Conservation (phyloP, 2,329 filamentous ascomycete genomes). For the Lachnum nothofagi region DNA sequence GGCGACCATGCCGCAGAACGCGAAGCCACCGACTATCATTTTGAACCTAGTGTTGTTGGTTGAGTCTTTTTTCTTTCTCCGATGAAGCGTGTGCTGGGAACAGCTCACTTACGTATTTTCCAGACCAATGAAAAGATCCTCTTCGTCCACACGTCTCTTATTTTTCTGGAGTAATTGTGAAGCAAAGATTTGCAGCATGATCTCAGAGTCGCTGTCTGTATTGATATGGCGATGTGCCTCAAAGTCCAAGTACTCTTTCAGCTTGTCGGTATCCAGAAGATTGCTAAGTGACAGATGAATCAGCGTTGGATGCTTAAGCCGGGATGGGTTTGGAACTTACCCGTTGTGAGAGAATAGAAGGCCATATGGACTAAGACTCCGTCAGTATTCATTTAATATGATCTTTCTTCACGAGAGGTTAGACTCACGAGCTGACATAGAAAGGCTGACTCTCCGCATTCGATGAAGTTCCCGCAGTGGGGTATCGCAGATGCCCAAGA, state of each 20-base stretch:
- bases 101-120: not conserved
- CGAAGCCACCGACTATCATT: not conserved
- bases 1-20: not conserved
- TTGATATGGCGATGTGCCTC: constrained; percentile 43
- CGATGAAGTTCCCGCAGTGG: constrained; percentile 73
- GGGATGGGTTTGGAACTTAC: not conserved
- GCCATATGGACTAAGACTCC: not conserved
- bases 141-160: not conserved
- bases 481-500: constrained; percentile 76
- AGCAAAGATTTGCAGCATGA: not conserved
- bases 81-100: not conserved
- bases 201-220: constrained; percentile 76
- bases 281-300: constrained; percentile 45
- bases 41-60: constrained; percentile 31
- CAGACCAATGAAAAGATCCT: not conserved
- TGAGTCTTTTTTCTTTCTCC: not conserved
- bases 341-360: not conserved
- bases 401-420: not conserved
- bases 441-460: constrained; percentile 84
- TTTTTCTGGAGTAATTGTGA: not conserved
- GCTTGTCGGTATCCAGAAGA: constrained; percentile 65
- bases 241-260: constrained; percentile 47
- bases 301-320: not conserved
- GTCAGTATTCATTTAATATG: not conserved
- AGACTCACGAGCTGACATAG: constrained; percentile 70